Percentiles rank a stretch among this genome's conserved stretches.
These are phyloP conservation scores for Suhomyces faveliae DNA, from an alignment of 805 yeast genomes.

Conservation along the genomic window DNA sequence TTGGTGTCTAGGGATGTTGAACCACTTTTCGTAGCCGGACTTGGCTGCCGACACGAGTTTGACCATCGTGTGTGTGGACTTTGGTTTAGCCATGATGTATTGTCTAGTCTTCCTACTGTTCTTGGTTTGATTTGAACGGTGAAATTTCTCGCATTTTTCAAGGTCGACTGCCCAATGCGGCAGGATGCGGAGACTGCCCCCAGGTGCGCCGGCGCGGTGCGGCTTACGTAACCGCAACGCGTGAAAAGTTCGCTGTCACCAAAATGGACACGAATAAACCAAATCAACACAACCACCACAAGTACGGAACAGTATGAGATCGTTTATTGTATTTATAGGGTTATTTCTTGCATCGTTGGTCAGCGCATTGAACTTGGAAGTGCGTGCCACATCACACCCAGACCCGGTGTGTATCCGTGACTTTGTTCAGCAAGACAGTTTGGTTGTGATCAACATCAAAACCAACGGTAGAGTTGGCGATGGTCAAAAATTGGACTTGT, in stretches of 20 bases:
- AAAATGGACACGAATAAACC: constrained; percentile 15
- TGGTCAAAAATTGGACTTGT: constrained; percentile 75
- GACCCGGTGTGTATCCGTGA: constrained; percentile 87
- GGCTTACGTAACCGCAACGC: constrained; percentile 8
- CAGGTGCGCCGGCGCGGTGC: not conserved
- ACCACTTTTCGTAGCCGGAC: constrained; percentile 83
- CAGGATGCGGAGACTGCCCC: not conserved
- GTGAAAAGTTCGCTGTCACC: constrained; percentile 10
- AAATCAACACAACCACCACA: not conserved
- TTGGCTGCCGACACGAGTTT: constrained; percentile 85
- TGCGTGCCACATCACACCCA: constrained; percentile 47
- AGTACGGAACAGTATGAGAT: constrained; percentile 9
- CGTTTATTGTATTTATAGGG: constrained; percentile 13
- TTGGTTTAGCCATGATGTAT: constrained; percentile 46
- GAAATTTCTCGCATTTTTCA: not conserved
- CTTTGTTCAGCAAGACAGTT: constrained; percentile 77
- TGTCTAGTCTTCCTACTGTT: no score
- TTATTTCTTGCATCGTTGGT: constrained; percentile 22
- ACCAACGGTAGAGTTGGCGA: constrained; percentile 78
- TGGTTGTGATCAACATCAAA: constrained; percentile 81
- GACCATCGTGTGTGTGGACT: constrained; percentile 77
- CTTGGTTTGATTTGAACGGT: no score
- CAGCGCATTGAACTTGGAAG: constrained; percentile 50
- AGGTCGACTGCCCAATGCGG: constrained; percentile 4
- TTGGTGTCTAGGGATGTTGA: constrained; percentile 78